Evolutionary conservation across 805 yeast genomes (phyloP).

Genomic region (Kluyveromyces dobzhanskii): DNA sequence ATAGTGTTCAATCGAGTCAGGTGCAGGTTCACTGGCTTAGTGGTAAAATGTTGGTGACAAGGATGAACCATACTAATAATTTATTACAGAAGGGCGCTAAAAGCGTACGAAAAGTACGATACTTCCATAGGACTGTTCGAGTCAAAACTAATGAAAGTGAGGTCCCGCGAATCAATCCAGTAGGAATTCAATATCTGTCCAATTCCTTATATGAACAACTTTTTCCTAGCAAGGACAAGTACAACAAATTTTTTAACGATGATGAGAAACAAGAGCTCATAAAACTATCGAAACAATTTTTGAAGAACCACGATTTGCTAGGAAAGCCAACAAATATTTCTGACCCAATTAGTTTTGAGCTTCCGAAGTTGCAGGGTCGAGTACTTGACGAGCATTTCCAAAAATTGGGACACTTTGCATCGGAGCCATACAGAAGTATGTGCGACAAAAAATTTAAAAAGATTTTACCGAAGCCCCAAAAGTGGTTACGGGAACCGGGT

Average conservation of each 20-base stretch:
- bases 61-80: not conserved
- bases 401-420: slow-evolving; percentile 49
- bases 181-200: slow-evolving; percentile 75
- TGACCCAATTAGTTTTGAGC: slow-evolving; percentile 47
- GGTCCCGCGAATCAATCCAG: slow-evolving; percentile 56
- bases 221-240: slow-evolving; percentile 32
- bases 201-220: slow-evolving; percentile 48
- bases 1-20: too few relatives aligned
- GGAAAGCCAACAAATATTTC: slow-evolving; percentile 63
- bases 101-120: not conserved
- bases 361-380: slow-evolving; percentile 70
- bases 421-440: slow-evolving; percentile 49
- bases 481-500: slow-evolving; percentile 60
- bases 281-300: slow-evolving; percentile 50
- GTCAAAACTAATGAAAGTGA: slow-evolving; percentile 17
- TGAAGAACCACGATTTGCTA: slow-evolving; percentile 54
- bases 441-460: slow-evolving; percentile 39
- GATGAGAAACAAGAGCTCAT: slow-evolving; percentile 30
- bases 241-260: slow-evolving; percentile 13
- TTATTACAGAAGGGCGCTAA: not conserved
- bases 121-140: not conserved
- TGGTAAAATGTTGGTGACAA: too few relatives aligned
- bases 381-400: slow-evolving; percentile 81
- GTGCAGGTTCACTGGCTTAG: too few relatives aligned
- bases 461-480: slow-evolving; percentile 34